Percentiles rank a stretch among this genome's conserved stretches.
phyloP scores from a whole-genome alignment of 2,329 filamentous ascomycete genomes.

The Colletotrichum echinochloae region DNA sequence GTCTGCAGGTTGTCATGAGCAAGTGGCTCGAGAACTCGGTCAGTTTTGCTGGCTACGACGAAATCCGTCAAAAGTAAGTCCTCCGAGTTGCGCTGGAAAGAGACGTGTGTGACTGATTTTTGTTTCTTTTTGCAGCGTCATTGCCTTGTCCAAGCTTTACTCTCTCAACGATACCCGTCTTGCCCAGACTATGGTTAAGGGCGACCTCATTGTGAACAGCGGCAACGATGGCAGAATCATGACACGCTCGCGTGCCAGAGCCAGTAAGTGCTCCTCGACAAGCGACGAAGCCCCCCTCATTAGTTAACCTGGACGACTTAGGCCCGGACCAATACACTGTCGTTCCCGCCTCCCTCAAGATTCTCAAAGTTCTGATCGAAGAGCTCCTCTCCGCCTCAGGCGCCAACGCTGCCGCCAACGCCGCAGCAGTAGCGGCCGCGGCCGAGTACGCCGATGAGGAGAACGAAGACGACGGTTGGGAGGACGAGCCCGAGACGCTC shows the following conservation, averaged over 20 bases:
- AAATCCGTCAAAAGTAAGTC: slow-evolving; percentile 94
- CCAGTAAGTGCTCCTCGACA: slow-evolving; percentile 66
- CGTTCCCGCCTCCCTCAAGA: slow-evolving; percentile 90
- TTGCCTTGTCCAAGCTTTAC: slow-evolving; percentile 92
- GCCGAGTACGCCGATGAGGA: slow-evolving; percentile 68
- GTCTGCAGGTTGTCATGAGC: slow-evolving; percentile 87
- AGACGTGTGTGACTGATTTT: not conserved
- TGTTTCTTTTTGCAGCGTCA: slow-evolving; percentile 70
- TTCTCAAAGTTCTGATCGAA: slow-evolving; percentile 94
- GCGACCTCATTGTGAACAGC: slow-evolving; percentile 82
- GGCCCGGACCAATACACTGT: slow-evolving; percentile 91
- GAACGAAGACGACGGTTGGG: slow-evolving; percentile 86
- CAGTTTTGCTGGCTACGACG: slow-evolving; percentile 97
- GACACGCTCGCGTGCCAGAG: slow-evolving; percentile 90
- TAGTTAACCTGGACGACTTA: slow-evolving; percentile 53
- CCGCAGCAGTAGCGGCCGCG: slow-evolving; percentile 68
- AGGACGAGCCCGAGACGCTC: slow-evolving; percentile 82
- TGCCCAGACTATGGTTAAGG: slow-evolving; percentile 85
- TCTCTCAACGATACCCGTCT: slow-evolving; percentile 86
- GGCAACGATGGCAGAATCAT: slow-evolving; percentile 84
- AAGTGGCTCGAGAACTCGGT: slow-evolving; percentile 99
- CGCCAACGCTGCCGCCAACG: slow-evolving; percentile 68
- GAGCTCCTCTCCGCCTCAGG: slow-evolving; percentile 88
- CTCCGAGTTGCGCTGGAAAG: not conserved
- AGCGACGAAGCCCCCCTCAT: slow-evolving; percentile 29